Percentiles rank a stretch among this genome's conserved stretches.
phyloP scores from a whole-genome alignment of 2,329 filamentous ascomycete species.

The Trichoderma pleuroti region DNA sequence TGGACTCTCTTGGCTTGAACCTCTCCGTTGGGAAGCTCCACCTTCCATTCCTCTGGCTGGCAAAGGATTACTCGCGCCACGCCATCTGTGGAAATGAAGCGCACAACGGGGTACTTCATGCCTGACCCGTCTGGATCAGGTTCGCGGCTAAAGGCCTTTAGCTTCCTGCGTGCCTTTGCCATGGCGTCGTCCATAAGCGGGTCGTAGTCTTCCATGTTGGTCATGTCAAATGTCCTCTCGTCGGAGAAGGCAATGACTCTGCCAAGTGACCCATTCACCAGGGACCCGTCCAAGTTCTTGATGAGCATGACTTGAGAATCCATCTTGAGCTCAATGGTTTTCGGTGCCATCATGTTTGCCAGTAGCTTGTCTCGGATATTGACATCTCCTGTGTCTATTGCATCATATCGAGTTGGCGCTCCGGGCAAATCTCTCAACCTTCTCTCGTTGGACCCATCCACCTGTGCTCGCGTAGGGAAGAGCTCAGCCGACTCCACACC shows the following conservation, averaged over 20 bases:
- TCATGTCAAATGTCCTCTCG: slow-evolving; percentile 39
- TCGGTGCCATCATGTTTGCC: slow-evolving; percentile 89
- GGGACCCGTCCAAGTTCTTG: slow-evolving; percentile 91
- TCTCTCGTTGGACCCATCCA: slow-evolving; percentile 77
- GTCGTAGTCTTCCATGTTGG: slow-evolving; percentile 42
- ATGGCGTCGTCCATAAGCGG: slow-evolving; percentile 40
- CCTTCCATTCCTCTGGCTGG: slow-evolving; percentile 88
- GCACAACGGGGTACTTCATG: slow-evolving; percentile 74
- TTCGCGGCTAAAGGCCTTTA: slow-evolving; percentile 48
- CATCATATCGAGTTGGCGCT: slow-evolving; percentile 63
- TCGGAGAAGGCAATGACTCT: slow-evolving; percentile 58
- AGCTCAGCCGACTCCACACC: slow-evolving; percentile 73
- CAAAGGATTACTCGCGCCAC: slow-evolving; percentile 64
- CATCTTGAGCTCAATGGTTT: slow-evolving; percentile 74
- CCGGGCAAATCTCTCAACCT: slow-evolving; percentile 72
- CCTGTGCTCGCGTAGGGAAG: slow-evolving; percentile 86
- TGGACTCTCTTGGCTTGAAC: slow-evolving; percentile 83
- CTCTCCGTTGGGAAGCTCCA: slow-evolving; percentile 93
- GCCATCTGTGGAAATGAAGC: slow-evolving; percentile 75
- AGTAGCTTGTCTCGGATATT: slow-evolving; percentile 72
- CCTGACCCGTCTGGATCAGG: slow-evolving; percentile 41
- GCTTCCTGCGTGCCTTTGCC: slow-evolving; percentile 52
- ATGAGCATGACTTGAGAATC: slow-evolving; percentile 99
- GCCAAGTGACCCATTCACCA: slow-evolving; percentile 93
- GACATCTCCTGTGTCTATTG: slow-evolving; percentile 72